Evolutionary conservation across 495 filamentous ascomycete species (phyloP).

Genomic region (Astrocystis sublimbata): DNA sequence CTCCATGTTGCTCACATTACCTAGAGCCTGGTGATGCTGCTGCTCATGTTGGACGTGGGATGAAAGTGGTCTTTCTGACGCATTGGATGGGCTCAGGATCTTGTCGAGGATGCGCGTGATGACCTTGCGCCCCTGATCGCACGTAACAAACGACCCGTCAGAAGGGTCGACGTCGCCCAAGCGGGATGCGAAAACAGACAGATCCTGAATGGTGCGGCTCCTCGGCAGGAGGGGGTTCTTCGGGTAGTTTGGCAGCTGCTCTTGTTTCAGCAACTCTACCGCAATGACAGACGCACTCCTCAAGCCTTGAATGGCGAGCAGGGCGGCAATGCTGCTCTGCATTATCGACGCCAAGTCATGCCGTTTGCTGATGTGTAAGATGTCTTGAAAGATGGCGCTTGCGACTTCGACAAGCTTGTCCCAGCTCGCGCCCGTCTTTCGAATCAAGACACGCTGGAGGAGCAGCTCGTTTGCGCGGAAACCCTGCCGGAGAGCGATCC

Average conservation of each 20-base stretch:
- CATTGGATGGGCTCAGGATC: slow-evolving; percentile 34
- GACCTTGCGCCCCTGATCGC: slow-evolving; percentile 35
- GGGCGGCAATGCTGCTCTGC: slow-evolving; percentile 31
- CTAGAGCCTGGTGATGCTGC: slow-evolving; percentile 7
- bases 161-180: slow-evolving; percentile 31
- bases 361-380: slow-evolving; percentile 41
- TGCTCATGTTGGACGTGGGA: slow-evolving; percentile 11
- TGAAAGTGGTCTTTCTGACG: slow-evolving; percentile 5
- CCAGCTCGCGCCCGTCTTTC: slow-evolving; percentile 36
- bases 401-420: slow-evolving; percentile 43
- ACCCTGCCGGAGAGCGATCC: slow-evolving; percentile 37
- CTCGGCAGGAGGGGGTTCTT: slow-evolving; percentile 39
- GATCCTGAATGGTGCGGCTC: slow-evolving; percentile 36
- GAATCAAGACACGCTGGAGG: slow-evolving; percentile 46
- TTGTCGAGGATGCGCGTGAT: slow-evolving; percentile 36
- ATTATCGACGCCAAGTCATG: slow-evolving; percentile 39
- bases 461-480: slow-evolving; percentile 50
- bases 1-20: slow-evolving; percentile 10
- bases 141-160: slow-evolving; percentile 31
- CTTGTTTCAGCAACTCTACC: slow-evolving; percentile 46
- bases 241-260: slow-evolving; percentile 43
- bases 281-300: slow-evolving; percentile 46
- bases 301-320: slow-evolving; percentile 46
- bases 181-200: slow-evolving; percentile 34
- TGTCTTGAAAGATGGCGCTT: slow-evolving; percentile 41